Evolutionary conservation across 2,329 filamentous ascomycete genomes (phyloP).

Genomic region (Pyrenochaeta sp.): DNA sequence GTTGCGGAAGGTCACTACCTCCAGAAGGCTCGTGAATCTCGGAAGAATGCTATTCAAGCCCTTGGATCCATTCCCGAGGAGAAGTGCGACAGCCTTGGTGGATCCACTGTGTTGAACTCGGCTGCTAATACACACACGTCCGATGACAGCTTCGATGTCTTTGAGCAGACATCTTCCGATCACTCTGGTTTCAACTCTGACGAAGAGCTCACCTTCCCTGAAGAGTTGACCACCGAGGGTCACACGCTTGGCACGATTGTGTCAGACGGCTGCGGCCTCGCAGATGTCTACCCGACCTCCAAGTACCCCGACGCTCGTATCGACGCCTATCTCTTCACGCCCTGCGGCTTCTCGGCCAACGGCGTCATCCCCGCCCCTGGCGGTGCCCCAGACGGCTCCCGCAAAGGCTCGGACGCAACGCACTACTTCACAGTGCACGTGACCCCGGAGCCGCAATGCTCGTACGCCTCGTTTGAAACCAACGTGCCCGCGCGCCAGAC

Average conservation of each 20-base stretch:
- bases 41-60: constrained; percentile 65
- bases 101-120: constrained; percentile 46
- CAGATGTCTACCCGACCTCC: constrained; percentile 83
- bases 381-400: constrained; percentile 54
- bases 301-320: constrained; percentile 93
- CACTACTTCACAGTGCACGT: constrained; percentile 99
- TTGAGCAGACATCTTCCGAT: constrained; percentile 75
- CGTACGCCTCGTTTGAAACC: constrained; percentile 97
- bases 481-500: constrained; percentile 91
- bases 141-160: constrained; percentile 77
- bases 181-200: constrained; percentile 65
- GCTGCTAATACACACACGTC: constrained; percentile 52
- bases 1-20: constrained; percentile 84
- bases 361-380: constrained; percentile 84
- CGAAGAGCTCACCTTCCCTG: constrained; percentile 66
- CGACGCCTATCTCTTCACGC: constrained; percentile 94
- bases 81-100: constrained; percentile 47
- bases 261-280: constrained; percentile 86
- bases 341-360: constrained; percentile 97
- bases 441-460: constrained; percentile 95
- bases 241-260: constrained; percentile 93
- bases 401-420: constrained; percentile 47
- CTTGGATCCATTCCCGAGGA: constrained; percentile 67
- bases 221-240: constrained; percentile 87
- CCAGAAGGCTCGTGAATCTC: constrained; percentile 70